Evolutionary conservation across 345 rosid species (phyloP), one percentile per base, ranked within the genome.

Genomic region (Acer campestre): DNA sequence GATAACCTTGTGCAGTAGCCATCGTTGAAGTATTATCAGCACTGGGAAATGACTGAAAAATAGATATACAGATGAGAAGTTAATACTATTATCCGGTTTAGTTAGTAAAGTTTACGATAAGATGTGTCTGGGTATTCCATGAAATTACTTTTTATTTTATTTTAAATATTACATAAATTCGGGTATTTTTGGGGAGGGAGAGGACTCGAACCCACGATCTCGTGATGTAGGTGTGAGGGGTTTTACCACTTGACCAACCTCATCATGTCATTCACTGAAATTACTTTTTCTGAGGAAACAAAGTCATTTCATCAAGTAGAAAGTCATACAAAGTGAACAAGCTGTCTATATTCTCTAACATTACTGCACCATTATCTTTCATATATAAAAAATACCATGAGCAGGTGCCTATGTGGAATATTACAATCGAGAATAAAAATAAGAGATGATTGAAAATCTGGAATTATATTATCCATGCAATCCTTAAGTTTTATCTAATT

Each of bases 1-100:
- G 91, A 81, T 89, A 91, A 68, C 97, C 94, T 71, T 88, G 92
- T 13, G 88, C 80, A 74, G 84, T 78, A 71, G 80, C 80, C 85
- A 89, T 80, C 12, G 90, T 22, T 22, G 96, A 79, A 76, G 92
- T 77, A 80, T 84, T 88, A 65, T 91, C 89, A 29, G 83, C 5
- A 16, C 82, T 81, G 10, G 89, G 75, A 79, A 82, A 90, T 71
- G 90, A 61, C 98, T 93, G 86, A 74, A 79, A 84, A 80, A 58
- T 71, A 35, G 40, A 51, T 64, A 69, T 44, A 75, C 25, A 7
- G 7, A 46, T 12, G 18, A 74, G 69, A 46, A 76, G 70, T 70
- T 63, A 66, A 58, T 17, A 23, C 2, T 40, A 56, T 35, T 5
- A 20, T 58, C 17, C 78, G 58, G 38, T 65, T 53, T 58, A 62